A percentile compares a stretch with the other conserved stretches of the same genome.
Evolutionary conservation across 1,284 basidiomycete genomes (phyloP).

Genomic region (Flammula alnicola): DNA sequence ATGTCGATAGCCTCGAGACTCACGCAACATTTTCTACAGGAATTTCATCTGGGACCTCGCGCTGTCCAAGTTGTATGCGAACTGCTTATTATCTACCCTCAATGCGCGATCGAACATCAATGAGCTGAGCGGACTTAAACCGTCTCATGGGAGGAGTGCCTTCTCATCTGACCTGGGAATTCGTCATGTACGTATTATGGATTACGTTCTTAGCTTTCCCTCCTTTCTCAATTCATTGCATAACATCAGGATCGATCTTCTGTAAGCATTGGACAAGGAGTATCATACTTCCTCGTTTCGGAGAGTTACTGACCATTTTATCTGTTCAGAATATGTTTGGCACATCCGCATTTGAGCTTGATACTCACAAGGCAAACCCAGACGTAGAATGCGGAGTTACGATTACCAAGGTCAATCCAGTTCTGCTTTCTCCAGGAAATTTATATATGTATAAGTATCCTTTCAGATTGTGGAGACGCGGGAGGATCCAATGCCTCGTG

Average conservation of each 20-base stretch:
- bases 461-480: slow-evolving; percentile 34
- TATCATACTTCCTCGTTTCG: background rate
- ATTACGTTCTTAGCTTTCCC: background rate
- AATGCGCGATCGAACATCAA: slow-evolving; percentile 45
- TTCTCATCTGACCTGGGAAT: slow-evolving; percentile 21
- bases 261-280: slow-evolving; percentile 15
- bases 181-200: slow-evolving; percentile 29
- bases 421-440: background rate
- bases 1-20: background rate
- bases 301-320: background rate
- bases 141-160: slow-evolving; percentile 30
- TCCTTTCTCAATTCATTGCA: background rate
- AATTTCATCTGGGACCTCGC: slow-evolving; percentile 58
- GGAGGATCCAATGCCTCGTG: slow-evolving; percentile 26
- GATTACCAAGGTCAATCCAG: slow-evolving; percentile 37
- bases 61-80: slow-evolving; percentile 59
- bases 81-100: slow-evolving; percentile 58
- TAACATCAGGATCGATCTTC: slow-evolving; percentile 18
- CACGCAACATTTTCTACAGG: slow-evolving; percentile 27
- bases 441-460: background rate
- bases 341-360: slow-evolving; percentile 36
- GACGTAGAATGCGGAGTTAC: slow-evolving; percentile 40
- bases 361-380: slow-evolving; percentile 22
- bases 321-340: slow-evolving; percentile 24
- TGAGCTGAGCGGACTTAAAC: slow-evolving; percentile 25